Evolutionary conservation across 192 early-diverging fungal genomes (phyloP), one percentile per base, ranked within the genome.

Genomic region (Phycomyces nitens): DNA sequence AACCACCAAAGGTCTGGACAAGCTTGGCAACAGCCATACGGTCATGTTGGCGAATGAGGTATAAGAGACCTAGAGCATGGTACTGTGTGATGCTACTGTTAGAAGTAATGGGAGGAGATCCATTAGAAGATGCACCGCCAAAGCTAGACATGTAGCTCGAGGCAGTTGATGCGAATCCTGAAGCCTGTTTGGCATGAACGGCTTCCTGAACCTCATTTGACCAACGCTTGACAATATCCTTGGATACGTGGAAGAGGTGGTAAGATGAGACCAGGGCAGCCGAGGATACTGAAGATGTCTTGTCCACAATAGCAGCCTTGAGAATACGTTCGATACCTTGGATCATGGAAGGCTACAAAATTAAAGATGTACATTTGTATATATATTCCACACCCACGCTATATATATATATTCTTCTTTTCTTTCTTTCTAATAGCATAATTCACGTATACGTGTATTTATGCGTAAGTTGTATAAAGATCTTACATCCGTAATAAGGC

Each of bases 1-100:
- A 69, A 21, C 81, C 83, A 29, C 93, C 83, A 69, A 94, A 92
- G 55, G 84, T 86, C 68, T 98, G 96, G 22, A 98, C 91, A 57
- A 99, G 66, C 79, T 99, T 99, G 70, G 91, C 85, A 53, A 99
- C 92, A 9, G 97, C 97, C 96, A 99, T 98, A 40, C 92, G 84
- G 81, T 99, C 97, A 70, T 97, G 95, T 71, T 95, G 92, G 12
- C 94, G 83, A 58, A 99, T 98, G 53, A 87, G 86, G 68, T 96
- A 99, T 75, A 99, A 70, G 9, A 99, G 79, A 3, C 96, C 97
- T 14, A 98, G 72, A n/a, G 97, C 96, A 68, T 99, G 97, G 76
- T 99, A 99, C 80, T 99, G 97, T 38, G 88, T 86, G 73, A 92
- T 93, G 60, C 88, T 88, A n/a, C 91, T 90, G 49, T 77, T 88